These are phyloP conservation scores for Globisporangium iwayamae DNA, from an alignment of 352 stramenopile species.

Conservation along the genomic window DNA sequence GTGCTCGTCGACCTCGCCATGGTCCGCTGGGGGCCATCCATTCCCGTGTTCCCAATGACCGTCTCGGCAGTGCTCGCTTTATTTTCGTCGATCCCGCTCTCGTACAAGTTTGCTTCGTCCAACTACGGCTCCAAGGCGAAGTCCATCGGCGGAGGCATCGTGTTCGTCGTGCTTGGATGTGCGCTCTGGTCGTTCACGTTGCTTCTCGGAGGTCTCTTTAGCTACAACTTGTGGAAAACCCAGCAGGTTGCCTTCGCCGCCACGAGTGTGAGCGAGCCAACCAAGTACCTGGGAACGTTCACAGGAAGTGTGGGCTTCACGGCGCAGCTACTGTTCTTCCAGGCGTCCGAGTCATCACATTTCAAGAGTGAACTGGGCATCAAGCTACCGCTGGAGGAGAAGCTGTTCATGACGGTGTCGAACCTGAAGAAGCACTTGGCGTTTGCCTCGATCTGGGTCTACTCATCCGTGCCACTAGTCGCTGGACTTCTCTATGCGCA, in stretches of 20 bases:
- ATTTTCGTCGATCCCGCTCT: slow-evolving; percentile 49
- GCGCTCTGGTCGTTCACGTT: slow-evolving; percentile 61
- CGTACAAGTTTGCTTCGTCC: slow-evolving; percentile 39
- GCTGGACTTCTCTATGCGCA: slow-evolving; percentile 25
- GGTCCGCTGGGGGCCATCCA: slow-evolving; percentile 33
- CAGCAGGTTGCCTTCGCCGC: slow-evolving; percentile 16
- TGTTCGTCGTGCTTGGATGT: slow-evolving; percentile 48
- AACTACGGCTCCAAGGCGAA: slow-evolving; percentile 28
- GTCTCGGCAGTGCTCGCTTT: slow-evolving; percentile 41
- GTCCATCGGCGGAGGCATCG: slow-evolving; percentile 34
- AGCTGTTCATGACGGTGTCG: slow-evolving; percentile 4
- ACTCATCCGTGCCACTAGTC: slow-evolving; percentile 16
- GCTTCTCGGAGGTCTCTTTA: slow-evolving; percentile 42
- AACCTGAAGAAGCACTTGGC: slow-evolving; percentile 15
- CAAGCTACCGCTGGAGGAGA: slow-evolving; percentile 4
- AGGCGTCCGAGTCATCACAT: slow-evolving; percentile 22
- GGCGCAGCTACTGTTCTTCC: slow-evolving; percentile 43
- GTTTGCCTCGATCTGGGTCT: slow-evolving; percentile 17
- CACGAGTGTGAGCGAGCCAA: slow-evolving; percentile 12
- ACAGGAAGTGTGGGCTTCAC: slow-evolving; percentile 45
- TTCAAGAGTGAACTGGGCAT: background rate
- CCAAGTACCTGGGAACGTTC: slow-evolving; percentile 44
- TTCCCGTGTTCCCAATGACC: slow-evolving; percentile 47
- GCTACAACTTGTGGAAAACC: slow-evolving; percentile 35
- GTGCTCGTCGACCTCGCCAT: slow-evolving; percentile 49